phyloP scores from a whole-genome alignment of 768 basidiomycete species.

The Phaeolepiota aurea region DNA sequence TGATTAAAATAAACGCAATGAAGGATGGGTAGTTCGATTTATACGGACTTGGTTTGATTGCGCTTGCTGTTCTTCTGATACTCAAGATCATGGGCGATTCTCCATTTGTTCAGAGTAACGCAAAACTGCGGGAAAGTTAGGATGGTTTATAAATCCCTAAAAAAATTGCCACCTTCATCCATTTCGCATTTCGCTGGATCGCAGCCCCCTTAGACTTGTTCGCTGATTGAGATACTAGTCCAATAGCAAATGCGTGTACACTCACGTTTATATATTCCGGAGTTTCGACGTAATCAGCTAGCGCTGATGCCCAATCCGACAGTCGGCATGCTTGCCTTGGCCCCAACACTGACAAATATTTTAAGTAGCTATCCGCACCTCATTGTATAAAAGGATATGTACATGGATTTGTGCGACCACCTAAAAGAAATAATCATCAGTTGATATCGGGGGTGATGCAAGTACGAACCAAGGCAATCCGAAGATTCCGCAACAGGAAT shows the following conservation, averaged over 20 bases:
- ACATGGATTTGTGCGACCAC: too few relatives aligned
- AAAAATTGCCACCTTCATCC: slow-evolving; percentile 13
- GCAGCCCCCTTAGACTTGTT: background rate
- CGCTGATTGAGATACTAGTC: too few relatives aligned
- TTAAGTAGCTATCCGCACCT: too few relatives aligned
- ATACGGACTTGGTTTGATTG: slow-evolving; percentile 4
- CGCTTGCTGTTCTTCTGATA: slow-evolving; percentile 1
- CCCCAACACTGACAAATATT: background rate
- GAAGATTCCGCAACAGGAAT: background rate
- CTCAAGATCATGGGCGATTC: slow-evolving; percentile 1
- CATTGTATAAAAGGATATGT: too few relatives aligned
- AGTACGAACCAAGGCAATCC: background rate
- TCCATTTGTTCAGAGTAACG: slow-evolving; percentile 14
- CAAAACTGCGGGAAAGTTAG: slow-evolving; percentile 18
- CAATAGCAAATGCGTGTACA: background rate
- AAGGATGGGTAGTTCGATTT: background rate
- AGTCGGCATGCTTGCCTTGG: background rate
- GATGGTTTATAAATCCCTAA: background rate
- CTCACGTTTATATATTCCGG: background rate
- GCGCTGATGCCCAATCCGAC: background rate
- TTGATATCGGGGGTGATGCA: too few relatives aligned
- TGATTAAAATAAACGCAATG: slow-evolving; percentile 11
- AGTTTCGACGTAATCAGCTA: too few relatives aligned
- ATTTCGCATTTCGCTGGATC: background rate
- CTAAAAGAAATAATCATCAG: too few relatives aligned